Evolutionary conservation across 2,329 filamentous ascomycete species (phyloP).

Genomic region (Trichoderma brevicompactum): DNA sequence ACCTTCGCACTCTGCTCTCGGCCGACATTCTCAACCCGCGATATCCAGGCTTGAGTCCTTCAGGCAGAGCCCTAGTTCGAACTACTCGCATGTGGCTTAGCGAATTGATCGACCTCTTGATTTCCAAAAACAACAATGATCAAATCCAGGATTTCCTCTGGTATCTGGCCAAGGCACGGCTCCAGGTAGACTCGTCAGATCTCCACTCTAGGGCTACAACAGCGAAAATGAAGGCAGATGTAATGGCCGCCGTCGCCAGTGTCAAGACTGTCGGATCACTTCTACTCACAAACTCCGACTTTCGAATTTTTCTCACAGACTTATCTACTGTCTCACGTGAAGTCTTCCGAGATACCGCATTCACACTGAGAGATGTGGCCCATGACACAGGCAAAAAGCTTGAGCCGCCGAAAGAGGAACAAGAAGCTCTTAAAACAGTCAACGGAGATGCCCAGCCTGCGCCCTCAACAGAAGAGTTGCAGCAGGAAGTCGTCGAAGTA

Average conservation of each 20-base stretch:
- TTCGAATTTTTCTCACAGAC: conserved; percentile 83
- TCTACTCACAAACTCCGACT: conserved; percentile 88
- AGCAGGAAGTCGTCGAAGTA: conserved; percentile 60
- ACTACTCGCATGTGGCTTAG: conserved; percentile 74
- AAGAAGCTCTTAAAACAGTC: conserved; percentile 52
- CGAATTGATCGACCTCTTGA: conserved; percentile 79
- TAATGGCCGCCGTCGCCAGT: conserved; percentile 67
- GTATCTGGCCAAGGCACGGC: conserved; percentile 75
- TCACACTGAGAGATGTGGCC: conserved; percentile 76
- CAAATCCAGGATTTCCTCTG: conserved; percentile 92
- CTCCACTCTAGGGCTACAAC: conserved; percentile 38
- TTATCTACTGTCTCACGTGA: conserved; percentile 77
- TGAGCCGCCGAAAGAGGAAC: conserved; percentile 68
- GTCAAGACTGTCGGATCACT: conserved; percentile 81
- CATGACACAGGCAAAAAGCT: conserved; percentile 74
- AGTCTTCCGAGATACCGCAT: conserved; percentile 84
- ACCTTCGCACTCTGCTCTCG: conserved; percentile 77
- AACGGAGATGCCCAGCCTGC: conserved; percentile 48
- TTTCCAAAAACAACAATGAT: conserved; percentile 81
- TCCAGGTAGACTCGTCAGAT: conserved; percentile 48
- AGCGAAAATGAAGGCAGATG: conserved; percentile 42
- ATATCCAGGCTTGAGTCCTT: conserved; percentile 70
- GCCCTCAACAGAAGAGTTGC: conserved; percentile 67
- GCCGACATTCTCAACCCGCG: conserved; percentile 79
- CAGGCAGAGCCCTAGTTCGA: conserved; percentile 73